Base-by-base conservation (phyloP, 345 rosid species). In the Bretschneidera sinensis region DNA sequence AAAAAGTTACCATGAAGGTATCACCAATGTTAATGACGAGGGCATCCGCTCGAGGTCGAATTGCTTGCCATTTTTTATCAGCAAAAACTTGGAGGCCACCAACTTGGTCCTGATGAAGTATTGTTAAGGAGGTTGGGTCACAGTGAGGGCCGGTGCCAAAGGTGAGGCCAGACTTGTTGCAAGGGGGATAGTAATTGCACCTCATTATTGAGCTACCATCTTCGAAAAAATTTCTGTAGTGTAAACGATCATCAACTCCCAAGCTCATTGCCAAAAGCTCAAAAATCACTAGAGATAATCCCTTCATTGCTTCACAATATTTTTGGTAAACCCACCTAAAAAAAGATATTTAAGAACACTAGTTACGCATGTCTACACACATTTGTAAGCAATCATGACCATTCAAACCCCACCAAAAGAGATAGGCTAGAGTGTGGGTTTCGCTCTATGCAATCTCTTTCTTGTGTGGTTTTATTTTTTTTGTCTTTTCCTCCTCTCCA, bases 81-180 rank as follows among this genome's bases (percentile, higher is more conserved):
- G 78, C 71, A 48, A 85, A 81, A 33, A 91, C 96, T 70, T 91
- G 64, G 19, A 91, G 96, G 1, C 97, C 96, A 11, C 80, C 91
- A 15, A 87, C 92, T 54, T 87, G 71, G 60, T 87, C 96, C 67
- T 91, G 96, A 58, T 87, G 91, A 70, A 91, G 97, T 45, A 91
- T 85, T 6, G 97, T 87, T 22, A 91, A 33, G 56, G 97, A 81
- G 24, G 79, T 82, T 22, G 97, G 92, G 75, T 91, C 97, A 22
- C 76, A 73, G 62, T 91, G 97, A 71, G 97, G 96, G 21, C 97
- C 97, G 10, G 97, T 91, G 53, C 97, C 97, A 24, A 91, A 68
- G n/a, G 87, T 71, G 48, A 78, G 81, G 11, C 71, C 74, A 1
- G 82, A 61, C 48, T 78, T 77, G 16, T 71, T 60, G 86, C 97